A percentile compares a stretch with the other conserved stretches of the same genome.
Evolutionary conservation across 129 eudicot genomes (phyloP).

Genomic region (Artemisia tridentata): DNA sequence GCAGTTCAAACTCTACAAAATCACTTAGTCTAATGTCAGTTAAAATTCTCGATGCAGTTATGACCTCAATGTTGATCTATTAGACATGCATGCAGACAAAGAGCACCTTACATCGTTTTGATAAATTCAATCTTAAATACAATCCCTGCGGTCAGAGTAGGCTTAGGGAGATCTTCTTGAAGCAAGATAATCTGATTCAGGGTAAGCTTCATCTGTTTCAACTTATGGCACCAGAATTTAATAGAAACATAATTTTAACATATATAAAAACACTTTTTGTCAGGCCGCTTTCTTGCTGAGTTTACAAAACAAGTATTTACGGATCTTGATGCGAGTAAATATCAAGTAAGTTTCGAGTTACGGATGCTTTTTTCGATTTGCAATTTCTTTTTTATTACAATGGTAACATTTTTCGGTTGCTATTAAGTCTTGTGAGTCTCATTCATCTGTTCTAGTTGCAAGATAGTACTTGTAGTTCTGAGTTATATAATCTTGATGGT

Average conservation of each 20-base stretch:
- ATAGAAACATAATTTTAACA: not conserved
- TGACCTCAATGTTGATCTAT: no score
- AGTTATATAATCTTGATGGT: not conserved
- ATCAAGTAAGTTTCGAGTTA: conserved; percentile 58
- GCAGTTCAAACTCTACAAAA: no score
- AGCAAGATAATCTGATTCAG: conserved; percentile 64
- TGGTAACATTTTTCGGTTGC: not conserved
- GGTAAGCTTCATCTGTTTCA: conserved; percentile 1
- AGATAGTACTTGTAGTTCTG: no score
- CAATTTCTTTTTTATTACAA: no score
- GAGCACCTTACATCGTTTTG: no score
- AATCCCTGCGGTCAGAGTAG: conserved; percentile 99
- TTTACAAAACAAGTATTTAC: conserved; percentile 91
- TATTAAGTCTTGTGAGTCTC: conserved; percentile 2
- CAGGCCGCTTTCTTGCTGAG: conserved; percentile 99
- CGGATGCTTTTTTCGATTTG: not conserved
- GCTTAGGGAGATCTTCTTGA: conserved; percentile 93
- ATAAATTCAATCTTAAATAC: no score
- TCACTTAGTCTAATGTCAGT: no score
- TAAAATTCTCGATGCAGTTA: no score
- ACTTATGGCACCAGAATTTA: not conserved
- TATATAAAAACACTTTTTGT: conserved; percentile 12
- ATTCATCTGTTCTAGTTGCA: no score
- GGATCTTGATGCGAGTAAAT: conserved; percentile 92
- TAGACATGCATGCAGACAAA: no score